Evolutionary conservation across 495 filamentous ascomycete species (phyloP), one percentile per base, ranked within the genome.

Genomic region (Podospora australis): DNA sequence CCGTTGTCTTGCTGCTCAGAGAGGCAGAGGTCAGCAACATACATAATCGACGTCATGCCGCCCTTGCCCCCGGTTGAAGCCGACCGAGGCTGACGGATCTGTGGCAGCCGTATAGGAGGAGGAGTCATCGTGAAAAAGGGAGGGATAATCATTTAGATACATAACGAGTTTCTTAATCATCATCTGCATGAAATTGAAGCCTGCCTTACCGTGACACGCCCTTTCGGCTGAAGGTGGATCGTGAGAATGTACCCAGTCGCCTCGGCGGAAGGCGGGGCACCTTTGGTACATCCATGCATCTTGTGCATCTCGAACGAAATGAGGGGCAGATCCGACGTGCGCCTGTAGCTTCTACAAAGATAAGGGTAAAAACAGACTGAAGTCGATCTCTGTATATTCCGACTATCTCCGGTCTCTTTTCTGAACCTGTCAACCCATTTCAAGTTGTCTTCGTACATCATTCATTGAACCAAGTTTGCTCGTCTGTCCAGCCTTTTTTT

Each of bases 291-390:
- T n/a, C n/a, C n/a, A n/a, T 20, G 38, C 6, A 11, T 14, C 20
- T 20, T 25, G 40, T 23, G 40, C 20, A 23, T 21, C 40, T 23
- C 20, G n/a, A 43, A 16, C 40, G 40, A 34, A 48, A 17, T 54
- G 51, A 49, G 51, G 51, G 51, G 51, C 45, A 39, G 16, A 9
- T 20, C 41, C 16, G 26, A 38, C 39, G 46, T 42, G 34, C 52
- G 50, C 50, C 39, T 30, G 39, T 32, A 21, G 11, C 17, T 40
- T 19, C 22, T 9, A 30, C 14, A 38, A 4, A 14, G 39, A 35
- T 35, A 39, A 41, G 25, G 26, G 6, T 19, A 48, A 29, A 17
- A 4, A 23, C 14, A 25, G 10, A 3, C 32, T 0, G 28, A 10
- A 24, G 2, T 1, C 22, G 3, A 22, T 5, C 28, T 23, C 32